These are phyloP conservation scores for Hydnum rufescens DNA, from an alignment of 768 basidiomycete genomes.

Conservation along the genomic window DNA sequence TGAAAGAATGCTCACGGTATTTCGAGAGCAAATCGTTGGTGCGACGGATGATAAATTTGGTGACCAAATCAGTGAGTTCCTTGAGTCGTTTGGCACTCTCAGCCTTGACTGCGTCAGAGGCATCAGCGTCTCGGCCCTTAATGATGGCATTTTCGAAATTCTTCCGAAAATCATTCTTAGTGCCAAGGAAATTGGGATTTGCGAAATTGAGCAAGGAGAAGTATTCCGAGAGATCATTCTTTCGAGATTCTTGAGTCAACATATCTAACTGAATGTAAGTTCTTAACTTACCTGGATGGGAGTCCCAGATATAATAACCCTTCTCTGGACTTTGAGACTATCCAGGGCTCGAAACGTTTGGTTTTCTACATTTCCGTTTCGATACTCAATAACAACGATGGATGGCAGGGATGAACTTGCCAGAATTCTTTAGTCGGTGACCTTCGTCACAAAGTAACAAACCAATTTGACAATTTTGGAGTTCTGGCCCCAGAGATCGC, in stretches of 20 bases:
- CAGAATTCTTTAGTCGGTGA: slow-evolving; percentile 89
- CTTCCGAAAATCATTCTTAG: slow-evolving; percentile 80
- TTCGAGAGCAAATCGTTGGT: slow-evolving; percentile 91
- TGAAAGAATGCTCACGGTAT: slow-evolving; percentile 44
- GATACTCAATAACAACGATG: neutral
- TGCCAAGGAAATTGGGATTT: slow-evolving; percentile 75
- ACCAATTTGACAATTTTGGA: slow-evolving; percentile 68
- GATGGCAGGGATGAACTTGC: slow-evolving; percentile 24
- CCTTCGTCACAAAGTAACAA: slow-evolving; percentile 94
- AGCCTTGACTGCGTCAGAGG: slow-evolving; percentile 58
- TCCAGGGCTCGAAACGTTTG: slow-evolving; percentile 74
- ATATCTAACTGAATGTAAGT: neutral
- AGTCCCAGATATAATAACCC: slow-evolving; percentile 86
- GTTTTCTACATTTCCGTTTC: slow-evolving; percentile 36
- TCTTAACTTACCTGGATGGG: slow-evolving; percentile 68
- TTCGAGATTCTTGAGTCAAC: slow-evolving; percentile 1
- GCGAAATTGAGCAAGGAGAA: slow-evolving; percentile 87
- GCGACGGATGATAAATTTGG: slow-evolving; percentile 84
- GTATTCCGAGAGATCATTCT: slow-evolving; percentile 91
- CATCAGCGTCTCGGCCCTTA: slow-evolving; percentile 74
- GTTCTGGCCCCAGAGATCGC: slow-evolving; percentile 53
- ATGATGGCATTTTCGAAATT: slow-evolving; percentile 88
- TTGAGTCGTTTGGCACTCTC: slow-evolving; percentile 77
- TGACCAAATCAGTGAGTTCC: slow-evolving; percentile 70
- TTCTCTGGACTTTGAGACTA: slow-evolving; percentile 63